Conservation (phyloP, 140 eudicot genomes). For the Senecio squalidus region DNA sequence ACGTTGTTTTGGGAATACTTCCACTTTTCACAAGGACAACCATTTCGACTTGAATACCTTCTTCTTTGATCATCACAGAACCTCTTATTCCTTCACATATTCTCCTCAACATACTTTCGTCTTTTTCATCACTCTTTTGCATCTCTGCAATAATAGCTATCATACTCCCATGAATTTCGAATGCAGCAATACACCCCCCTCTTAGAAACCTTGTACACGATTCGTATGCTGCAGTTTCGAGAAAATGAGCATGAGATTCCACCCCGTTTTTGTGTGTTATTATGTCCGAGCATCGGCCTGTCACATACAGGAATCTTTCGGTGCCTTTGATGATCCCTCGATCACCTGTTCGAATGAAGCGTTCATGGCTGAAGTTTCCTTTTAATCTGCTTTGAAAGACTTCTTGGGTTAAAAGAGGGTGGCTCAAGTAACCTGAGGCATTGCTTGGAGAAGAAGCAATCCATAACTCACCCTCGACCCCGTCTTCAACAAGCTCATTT, state of each 20-base stretch:
- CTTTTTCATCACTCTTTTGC: conserved; percentile 31
- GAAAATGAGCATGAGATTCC: conserved; percentile 60
- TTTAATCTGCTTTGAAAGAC: conserved; percentile 38
- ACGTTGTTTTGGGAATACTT: conserved; percentile 70
- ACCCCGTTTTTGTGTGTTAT: conserved; percentile 32
- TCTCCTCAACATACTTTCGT: conserved; percentile 15
- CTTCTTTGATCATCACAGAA: conserved; percentile 32
- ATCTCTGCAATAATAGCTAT: conserved; percentile 57
- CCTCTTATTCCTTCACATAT: conserved; percentile 53
- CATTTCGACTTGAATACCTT: conserved; percentile 36
- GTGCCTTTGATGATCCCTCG: conserved; percentile 61
- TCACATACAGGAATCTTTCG: conserved; percentile 58
- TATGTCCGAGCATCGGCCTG: conserved; percentile 57
- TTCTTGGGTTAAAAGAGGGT: conserved; percentile 57
- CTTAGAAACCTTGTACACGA: conserved; percentile 44
- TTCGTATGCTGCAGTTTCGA: conserved; percentile 56
- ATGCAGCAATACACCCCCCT: conserved; percentile 71
- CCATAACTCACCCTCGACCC: conserved; percentile 80
- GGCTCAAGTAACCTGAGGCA: conserved; percentile 61
- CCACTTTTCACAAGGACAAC: conserved; percentile 61
- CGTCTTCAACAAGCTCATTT: conserved; percentile 50
- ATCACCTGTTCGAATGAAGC: conserved; percentile 59
- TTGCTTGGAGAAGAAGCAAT: conserved; percentile 65
- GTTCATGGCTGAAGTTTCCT: conserved; percentile 28
- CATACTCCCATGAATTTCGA: conserved; percentile 18